Percentiles rank a stretch among this genome's conserved stretches.
These are phyloP conservation scores for Tuber magnatum DNA, from an alignment of 495 filamentous ascomycete genomes.

Conservation along the genomic window DNA sequence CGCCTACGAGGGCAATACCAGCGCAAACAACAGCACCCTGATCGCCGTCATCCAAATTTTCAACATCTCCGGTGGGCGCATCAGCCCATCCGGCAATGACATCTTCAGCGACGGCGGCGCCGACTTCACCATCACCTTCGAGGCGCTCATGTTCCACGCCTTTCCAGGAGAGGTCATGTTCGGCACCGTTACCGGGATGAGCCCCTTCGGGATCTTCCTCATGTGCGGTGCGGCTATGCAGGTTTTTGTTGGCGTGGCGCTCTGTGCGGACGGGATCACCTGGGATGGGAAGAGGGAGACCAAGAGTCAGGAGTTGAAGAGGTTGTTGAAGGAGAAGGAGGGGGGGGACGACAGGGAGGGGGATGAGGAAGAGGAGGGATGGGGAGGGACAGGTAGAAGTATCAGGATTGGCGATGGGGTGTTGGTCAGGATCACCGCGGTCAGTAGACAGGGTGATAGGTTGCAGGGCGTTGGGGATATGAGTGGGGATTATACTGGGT, in stretches of 20 bases:
- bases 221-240: background rate
- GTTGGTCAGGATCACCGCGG: background rate
- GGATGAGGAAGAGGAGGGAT: background rate
- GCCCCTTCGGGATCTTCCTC: background rate
- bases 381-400: background rate
- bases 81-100: background rate
- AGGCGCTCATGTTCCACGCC: background rate
- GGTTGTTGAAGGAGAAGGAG: background rate
- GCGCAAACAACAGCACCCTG: background rate
- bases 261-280: background rate
- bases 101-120: background rate
- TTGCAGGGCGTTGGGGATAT: background rate
- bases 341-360: background rate
- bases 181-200: background rate
- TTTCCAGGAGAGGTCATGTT: background rate
- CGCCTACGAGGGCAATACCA: background rate
- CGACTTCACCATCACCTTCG: background rate
- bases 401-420: background rate
- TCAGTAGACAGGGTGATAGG: background rate
- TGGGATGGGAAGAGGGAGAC: background rate
- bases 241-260: background rate
- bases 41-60: background rate
- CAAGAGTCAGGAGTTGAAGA: background rate
- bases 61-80: background rate
- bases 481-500: slow-evolving; percentile 5